Percentiles rank a stretch among this genome's conserved stretches.
Evolutionary conservation across 139 green algal genomes (phyloP).

Genomic region (Chlamydomonas eustigma): DNA sequence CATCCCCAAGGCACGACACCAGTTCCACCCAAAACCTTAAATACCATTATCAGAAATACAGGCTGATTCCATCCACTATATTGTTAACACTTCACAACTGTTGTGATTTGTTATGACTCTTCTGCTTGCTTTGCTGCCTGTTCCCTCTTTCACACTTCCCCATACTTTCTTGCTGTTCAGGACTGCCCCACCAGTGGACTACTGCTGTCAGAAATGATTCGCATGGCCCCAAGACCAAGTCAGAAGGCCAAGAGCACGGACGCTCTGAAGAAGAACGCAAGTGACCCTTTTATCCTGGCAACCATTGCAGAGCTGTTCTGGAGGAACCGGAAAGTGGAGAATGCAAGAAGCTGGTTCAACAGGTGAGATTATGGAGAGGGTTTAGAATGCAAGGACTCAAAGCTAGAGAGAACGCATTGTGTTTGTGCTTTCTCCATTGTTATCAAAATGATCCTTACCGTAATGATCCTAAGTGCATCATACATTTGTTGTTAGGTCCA

Average conservation of each 20-base stretch:
- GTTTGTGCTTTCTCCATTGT: too few species aligned
- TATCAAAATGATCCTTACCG: too few species aligned
- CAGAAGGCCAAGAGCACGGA: constrained; percentile 79
- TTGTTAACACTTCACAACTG: too few species aligned
- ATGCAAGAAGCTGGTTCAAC: constrained; percentile 86
- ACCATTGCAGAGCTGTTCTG: constrained; percentile 85
- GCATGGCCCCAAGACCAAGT: constrained; percentile 79
- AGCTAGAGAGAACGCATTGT: too few species aligned
- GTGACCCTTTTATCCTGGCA: constrained; percentile 78
- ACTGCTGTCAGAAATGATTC: constrained; percentile 85
- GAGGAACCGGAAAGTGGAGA: constrained; percentile 88
- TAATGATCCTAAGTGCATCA: background rate
- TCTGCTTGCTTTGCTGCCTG: too few species aligned
- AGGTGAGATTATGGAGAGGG: too few species aligned
- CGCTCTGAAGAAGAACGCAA: constrained; percentile 88
- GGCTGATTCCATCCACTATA: too few species aligned
- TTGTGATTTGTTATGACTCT: too few species aligned
- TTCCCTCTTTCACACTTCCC: background rate
- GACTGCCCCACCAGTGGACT: constrained; percentile 83
- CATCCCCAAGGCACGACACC: too few species aligned
- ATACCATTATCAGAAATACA: too few species aligned
- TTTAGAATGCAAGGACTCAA: too few species aligned
- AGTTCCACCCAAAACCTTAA: too few species aligned
- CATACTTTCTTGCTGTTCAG: constrained; percentile 32
- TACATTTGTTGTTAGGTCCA: background rate